A percentile compares a stretch with the other conserved stretches of the same genome.
Evolutionary conservation across 2,329 filamentous ascomycete genomes (phyloP).

Genomic region (Pseudopyricularia cyperi): DNA sequence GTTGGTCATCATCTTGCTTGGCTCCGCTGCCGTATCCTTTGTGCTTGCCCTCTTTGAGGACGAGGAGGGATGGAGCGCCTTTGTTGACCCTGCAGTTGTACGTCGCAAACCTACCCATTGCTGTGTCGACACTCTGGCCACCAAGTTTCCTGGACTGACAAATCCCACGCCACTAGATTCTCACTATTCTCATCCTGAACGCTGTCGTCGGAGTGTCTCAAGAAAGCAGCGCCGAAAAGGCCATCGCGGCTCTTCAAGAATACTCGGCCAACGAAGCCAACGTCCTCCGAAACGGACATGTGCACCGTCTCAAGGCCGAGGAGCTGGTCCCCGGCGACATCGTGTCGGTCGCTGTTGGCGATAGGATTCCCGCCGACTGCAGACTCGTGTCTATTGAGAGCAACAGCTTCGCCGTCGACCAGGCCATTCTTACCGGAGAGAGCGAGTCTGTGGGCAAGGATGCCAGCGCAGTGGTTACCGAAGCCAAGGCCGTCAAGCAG

Average conservation of each 20-base stretch:
- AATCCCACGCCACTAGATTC: constrained; percentile 47
- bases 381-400: constrained; percentile 80
- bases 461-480: constrained; percentile 49
- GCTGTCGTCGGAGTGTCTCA: constrained; percentile 95
- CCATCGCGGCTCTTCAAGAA: constrained; percentile 94
- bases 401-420: constrained; percentile 94
- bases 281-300: constrained; percentile 71
- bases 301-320: constrained; percentile 83
- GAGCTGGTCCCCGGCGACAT: constrained; percentile 93
- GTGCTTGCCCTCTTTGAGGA: constrained; percentile 87
- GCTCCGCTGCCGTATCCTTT: constrained; percentile 86
- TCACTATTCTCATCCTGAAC: constrained; percentile 94
- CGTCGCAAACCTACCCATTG: constrained; percentile 25
- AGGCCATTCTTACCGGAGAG: constrained; percentile 93
- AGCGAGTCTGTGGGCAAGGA: constrained; percentile 95
- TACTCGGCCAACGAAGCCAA: constrained; percentile 98
- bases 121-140: background rate
- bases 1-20: constrained; percentile 87
- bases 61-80: constrained; percentile 88
- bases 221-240: constrained; percentile 97
- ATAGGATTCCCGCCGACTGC: constrained; percentile 91
- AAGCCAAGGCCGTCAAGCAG: constrained; percentile 83
- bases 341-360: constrained; percentile 75
- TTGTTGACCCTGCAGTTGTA: constrained; percentile 92
- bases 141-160: background rate